Conservation (phyloP, 306 rosid species). For the Hippophae gyantsensis region DNA sequence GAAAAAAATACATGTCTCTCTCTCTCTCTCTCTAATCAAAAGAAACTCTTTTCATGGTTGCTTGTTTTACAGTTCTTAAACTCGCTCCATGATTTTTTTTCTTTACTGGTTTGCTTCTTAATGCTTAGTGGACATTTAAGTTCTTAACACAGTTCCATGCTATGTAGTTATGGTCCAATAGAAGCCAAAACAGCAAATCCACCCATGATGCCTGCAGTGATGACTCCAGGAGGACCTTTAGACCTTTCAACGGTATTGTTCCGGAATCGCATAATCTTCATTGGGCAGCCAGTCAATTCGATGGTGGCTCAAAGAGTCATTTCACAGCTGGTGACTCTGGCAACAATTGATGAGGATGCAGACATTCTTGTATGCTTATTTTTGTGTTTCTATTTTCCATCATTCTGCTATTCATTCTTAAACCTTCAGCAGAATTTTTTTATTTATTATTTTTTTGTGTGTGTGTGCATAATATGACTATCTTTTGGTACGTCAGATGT, state of each 20-base stretch:
- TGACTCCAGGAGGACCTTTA: conserved; percentile 89
- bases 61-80: conserved; percentile 3
- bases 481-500: conserved; percentile 42
- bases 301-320: conserved; percentile 91
- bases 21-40: neutral
- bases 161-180: conserved; percentile 51
- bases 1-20: too few relatives aligned
- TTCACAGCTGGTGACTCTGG: conserved; percentile 89
- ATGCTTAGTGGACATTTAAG: neutral
- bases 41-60: neutral
- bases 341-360: conserved; percentile 65
- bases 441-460: too few relatives aligned
- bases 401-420: neutral
- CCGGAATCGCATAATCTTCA: conserved; percentile 83
- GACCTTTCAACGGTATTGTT: conserved; percentile 81
- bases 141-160: conserved; percentile 21
- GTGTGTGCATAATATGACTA: neutral
- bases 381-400: conserved; percentile 7
- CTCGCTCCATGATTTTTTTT: neutral
- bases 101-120: conserved; percentile 2
- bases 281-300: conserved; percentile 80
- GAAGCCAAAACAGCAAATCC: conserved; percentile 74
- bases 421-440: neutral
- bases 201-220: conserved; percentile 73
- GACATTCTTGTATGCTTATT: conserved; percentile 66